phyloP scores from a whole-genome alignment of 306 rosid genomes.

The Phaseolus lunatus region DNA sequence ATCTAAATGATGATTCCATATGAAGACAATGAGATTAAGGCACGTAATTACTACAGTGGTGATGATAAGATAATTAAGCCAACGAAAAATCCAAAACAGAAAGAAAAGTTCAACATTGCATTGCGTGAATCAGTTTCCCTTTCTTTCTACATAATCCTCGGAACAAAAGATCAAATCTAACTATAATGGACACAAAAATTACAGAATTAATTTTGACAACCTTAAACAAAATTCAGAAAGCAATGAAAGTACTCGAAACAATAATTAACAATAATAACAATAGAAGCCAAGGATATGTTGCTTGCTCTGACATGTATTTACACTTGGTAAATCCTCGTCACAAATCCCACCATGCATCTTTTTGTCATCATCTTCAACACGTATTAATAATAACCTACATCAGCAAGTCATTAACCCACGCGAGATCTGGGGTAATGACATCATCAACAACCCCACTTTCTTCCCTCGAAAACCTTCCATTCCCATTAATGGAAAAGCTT shows the following conservation, averaged over 20 bases:
- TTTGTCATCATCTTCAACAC: neutral
- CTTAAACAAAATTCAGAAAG: conserved; percentile 39
- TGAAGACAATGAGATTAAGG: conserved; percentile 14
- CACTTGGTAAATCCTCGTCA: conserved; percentile 44
- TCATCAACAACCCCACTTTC: conserved; percentile 37
- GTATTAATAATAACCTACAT: conserved; percentile 51
- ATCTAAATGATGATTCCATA: conserved; percentile 2
- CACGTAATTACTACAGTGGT: conserved; percentile 3
- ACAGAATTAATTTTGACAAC: conserved; percentile 34
- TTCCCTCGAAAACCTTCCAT: conserved; percentile 1
- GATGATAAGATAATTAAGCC: neutral
- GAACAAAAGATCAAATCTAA: conserved; percentile 31
- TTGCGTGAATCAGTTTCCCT: neutral
- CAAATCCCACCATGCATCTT: conserved; percentile 2
- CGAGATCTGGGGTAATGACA: conserved; percentile 70
- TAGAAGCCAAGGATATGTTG: conserved; percentile 45
- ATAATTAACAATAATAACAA: conserved; percentile 37
- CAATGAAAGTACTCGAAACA: conserved; percentile 9
- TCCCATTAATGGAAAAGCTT: conserved; percentile 33
- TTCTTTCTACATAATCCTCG: conserved; percentile 20
- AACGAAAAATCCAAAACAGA: neutral
- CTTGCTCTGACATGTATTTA: conserved; percentile 47
- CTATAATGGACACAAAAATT: conserved; percentile 34
- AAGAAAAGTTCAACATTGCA: neutral
- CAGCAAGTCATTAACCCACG: conserved; percentile 90